These are phyloP conservation scores for Fragaria ananassa DNA, from an alignment of 306 rosid species.

Conservation along the genomic window DNA sequence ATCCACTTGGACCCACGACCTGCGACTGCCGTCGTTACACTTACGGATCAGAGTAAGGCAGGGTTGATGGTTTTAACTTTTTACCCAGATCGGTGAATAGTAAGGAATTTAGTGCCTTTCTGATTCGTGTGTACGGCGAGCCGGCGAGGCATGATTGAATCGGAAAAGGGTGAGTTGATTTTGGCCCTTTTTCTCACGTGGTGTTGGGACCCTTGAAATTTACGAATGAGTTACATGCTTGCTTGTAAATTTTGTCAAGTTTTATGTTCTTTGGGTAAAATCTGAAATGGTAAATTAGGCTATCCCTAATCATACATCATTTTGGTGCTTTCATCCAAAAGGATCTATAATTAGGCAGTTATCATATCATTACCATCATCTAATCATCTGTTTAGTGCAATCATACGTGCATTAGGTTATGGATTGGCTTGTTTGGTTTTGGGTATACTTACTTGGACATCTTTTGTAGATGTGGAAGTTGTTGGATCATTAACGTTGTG, in stretches of 20 bases:
- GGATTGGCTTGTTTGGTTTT: not conserved
- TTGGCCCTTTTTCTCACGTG: not conserved
- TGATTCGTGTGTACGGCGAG: not conserved
- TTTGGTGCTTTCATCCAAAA: not conserved
- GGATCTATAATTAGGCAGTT: not conserved
- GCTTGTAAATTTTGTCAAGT: not conserved
- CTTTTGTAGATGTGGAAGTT: not conserved
- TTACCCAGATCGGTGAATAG: not conserved
- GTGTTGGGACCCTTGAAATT: not conserved
- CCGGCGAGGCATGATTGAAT: not conserved
- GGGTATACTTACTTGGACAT: not conserved
- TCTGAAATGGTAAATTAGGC: not conserved
- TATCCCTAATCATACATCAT: not conserved
- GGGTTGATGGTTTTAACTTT: not conserved
- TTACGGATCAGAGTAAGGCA: not conserved
- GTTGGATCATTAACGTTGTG: not conserved
- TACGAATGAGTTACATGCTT: not conserved
- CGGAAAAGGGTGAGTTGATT: not conserved
- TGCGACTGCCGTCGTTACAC: not conserved
- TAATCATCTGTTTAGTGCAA: not conserved
- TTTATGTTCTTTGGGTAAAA: not conserved
- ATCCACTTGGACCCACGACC: not conserved
- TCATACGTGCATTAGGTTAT: not conserved
- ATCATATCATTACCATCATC: not conserved
- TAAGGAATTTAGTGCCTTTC: not conserved